A percentile compares a stretch with the other conserved stretches of the same genome.
phyloP scores from a whole-genome alignment of 306 rosid genomes.

The Carpinus fangiana region DNA sequence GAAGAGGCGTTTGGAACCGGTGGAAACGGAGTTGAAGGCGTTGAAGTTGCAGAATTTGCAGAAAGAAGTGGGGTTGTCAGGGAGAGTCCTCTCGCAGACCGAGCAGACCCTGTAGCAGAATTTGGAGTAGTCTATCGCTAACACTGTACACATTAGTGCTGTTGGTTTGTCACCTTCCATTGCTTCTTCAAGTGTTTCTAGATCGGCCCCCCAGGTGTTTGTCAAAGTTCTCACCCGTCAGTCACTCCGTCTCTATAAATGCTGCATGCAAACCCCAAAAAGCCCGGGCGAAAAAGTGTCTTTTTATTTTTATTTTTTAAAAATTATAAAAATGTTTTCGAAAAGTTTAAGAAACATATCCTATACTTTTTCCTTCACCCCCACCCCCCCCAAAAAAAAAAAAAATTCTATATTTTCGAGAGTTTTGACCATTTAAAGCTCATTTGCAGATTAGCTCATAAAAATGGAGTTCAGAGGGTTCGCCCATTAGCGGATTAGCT shows the following conservation, averaged over 20 bases:
- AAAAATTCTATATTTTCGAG: no score
- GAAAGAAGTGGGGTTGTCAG: conserved; percentile 29
- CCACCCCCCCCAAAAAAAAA: no score
- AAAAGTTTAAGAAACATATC: no score
- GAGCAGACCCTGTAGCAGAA: conserved; percentile 61
- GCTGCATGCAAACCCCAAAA: neutral
- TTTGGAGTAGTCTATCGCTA: conserved; percentile 48
- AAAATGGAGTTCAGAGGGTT: no score
- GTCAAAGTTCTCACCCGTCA: neutral
- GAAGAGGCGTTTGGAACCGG: conserved; percentile 60
- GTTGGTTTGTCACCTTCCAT: conserved; percentile 39
- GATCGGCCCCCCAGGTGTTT: neutral
- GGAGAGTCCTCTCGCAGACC: conserved; percentile 60
- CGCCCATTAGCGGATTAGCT: no score
- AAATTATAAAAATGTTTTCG: no score
- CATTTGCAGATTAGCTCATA: no score
- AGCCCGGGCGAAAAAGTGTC: neutral
- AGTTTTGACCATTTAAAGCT: no score
- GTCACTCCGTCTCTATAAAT: neutral
- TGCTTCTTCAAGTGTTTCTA: neutral
- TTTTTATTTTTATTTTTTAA: no score
- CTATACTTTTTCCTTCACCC: no score
- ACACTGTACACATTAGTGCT: conserved; percentile 42
- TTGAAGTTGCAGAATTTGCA: conserved; percentile 57
- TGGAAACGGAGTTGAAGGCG: conserved; percentile 33